These are phyloP conservation scores for Wilcoxina mikolae DNA, from an alignment of 495 filamentous ascomycete genomes.

Conservation along the genomic window DNA sequence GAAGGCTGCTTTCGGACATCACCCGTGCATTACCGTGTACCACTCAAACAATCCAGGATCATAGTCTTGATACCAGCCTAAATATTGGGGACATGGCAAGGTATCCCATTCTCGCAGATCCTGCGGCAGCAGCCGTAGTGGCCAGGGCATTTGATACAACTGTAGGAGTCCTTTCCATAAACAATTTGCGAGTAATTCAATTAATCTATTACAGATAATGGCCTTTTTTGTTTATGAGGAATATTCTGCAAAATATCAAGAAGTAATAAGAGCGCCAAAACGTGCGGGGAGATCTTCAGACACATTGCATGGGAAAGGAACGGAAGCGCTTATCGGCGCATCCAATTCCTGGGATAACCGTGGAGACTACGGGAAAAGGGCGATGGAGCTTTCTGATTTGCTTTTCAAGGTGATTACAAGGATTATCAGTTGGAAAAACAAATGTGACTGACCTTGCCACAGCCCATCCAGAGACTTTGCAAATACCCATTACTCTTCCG, in stretches of 20 bases:
- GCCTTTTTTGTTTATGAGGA: conserved; percentile 77
- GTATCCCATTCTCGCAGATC: conserved; percentile 47
- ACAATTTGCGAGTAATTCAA: not conserved
- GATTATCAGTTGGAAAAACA: not conserved
- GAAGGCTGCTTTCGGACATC: conserved; percentile 52
- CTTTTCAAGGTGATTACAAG: conserved; percentile 63
- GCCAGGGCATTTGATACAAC: conserved; percentile 61
- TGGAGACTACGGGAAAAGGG: conserved; percentile 49
- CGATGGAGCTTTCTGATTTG: conserved; percentile 67
- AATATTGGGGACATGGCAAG: conserved; percentile 35
- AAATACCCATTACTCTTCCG: conserved; percentile 80
- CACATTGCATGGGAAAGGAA: conserved; percentile 67
- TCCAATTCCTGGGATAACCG: conserved; percentile 54
- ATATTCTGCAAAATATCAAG: conserved; percentile 73
- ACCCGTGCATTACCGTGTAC: conserved; percentile 41
- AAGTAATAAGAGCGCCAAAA: conserved; percentile 59
- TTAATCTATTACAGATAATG: conserved; percentile 41
- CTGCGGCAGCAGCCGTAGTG: conserved; percentile 56
- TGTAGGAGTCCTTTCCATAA: conserved; percentile 35
- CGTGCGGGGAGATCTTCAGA: conserved; percentile 40
- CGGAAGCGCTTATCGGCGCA: conserved; percentile 70
- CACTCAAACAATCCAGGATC: conserved; percentile 32
- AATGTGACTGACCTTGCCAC: conserved; percentile 11
- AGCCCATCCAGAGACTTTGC: conserved; percentile 90
- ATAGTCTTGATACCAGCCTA: conserved; percentile 45